Evolutionary conservation across 495 filamentous ascomycete species (phyloP), one percentile per base, ranked within the genome.

Genomic region (Annulohypoxylon moriforme): DNA sequence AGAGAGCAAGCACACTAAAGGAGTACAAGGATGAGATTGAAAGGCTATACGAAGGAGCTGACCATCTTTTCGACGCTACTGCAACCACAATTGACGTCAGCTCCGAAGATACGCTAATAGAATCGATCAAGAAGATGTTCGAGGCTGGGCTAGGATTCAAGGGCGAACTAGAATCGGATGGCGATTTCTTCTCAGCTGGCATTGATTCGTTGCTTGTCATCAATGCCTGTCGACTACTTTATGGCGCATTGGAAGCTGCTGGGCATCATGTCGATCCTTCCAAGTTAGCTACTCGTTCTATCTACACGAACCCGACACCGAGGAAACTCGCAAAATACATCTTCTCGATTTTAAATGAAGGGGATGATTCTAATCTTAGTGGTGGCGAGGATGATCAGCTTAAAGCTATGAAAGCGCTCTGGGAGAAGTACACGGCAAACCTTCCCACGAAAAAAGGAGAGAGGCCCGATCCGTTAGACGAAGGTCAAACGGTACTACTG

Each of bases 1-100:
- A 86, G 72, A 80, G 87, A 6, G 77, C 78, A 7, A 63, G 69
- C 10, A 85, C 85, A 0, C 42, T 85, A 0, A 79, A 81, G 44
- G 67, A 85, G 53, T 91, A 90, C 69, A 70, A 79, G 40, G 75
- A 82, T 4, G 86, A 89, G 67, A 86, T 90, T 56, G 80, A 88
- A 27, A 69, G 75, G 9, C 69, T 89, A 5, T 90, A 88, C 58
- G 58, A 76, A 25, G 53, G 67, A 0, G 78, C 60, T 9, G 69
- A 56, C 25, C 55, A 76, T 11, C 62, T 71, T 7, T 60, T 71
- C 4, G 66, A 68, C 4, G 40, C 42, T 5, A 67, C 67, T 14
- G 69, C 75, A 1, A 73, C 76, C 0, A 60, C 56, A 10, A 68
- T 83, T 0, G 76, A 85, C 55, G 36, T 77, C 4, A 76, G 59